Evolutionary conservation across 2,329 filamentous ascomycete species (phyloP).

Genomic region (Helminthosporium solani): DNA sequence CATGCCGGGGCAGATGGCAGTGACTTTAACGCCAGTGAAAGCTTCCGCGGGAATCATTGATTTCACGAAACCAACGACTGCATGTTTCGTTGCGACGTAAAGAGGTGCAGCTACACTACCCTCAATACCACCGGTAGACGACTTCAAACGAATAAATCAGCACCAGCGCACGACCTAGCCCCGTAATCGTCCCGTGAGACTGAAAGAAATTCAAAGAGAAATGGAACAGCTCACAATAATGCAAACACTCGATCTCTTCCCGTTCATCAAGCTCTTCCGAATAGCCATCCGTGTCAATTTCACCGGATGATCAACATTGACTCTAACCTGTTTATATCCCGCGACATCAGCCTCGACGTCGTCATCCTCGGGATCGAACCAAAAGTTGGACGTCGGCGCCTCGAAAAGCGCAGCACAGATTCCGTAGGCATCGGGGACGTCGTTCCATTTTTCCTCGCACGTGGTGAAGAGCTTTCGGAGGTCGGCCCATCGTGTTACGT

Average conservation of each 20-base stretch:
- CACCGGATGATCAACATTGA: slow-evolving; percentile 35
- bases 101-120: slow-evolving; percentile 29
- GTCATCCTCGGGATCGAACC: slow-evolving; percentile 30
- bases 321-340: slow-evolving; percentile 30
- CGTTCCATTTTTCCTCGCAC: slow-evolving; percentile 31
- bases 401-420: slow-evolving; percentile 36
- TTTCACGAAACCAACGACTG: slow-evolving; percentile 35
- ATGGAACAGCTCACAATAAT: slow-evolving; percentile 28
- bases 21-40: slow-evolving; percentile 34
- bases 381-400: slow-evolving; percentile 32
- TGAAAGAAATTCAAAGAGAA: neutral
- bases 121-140: slow-evolving; percentile 27
- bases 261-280: slow-evolving; percentile 24
- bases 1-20: slow-evolving; percentile 26
- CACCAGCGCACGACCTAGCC: too few relatives aligned
- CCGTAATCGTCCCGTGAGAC: too few relatives aligned
- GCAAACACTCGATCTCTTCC: slow-evolving; percentile 33
- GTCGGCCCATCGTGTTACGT: slow-evolving; percentile 31
- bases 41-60: slow-evolving; percentile 25
- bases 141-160: too few relatives aligned
- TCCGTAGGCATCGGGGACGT: slow-evolving; percentile 36
- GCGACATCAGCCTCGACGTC: neutral
- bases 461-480: slow-evolving; percentile 25
- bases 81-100: slow-evolving; percentile 36
- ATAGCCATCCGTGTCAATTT: slow-evolving; percentile 34